Evolutionary conservation across 2,329 filamentous ascomycete genomes (phyloP).

Genomic region (Elsinoe perseae): DNA sequence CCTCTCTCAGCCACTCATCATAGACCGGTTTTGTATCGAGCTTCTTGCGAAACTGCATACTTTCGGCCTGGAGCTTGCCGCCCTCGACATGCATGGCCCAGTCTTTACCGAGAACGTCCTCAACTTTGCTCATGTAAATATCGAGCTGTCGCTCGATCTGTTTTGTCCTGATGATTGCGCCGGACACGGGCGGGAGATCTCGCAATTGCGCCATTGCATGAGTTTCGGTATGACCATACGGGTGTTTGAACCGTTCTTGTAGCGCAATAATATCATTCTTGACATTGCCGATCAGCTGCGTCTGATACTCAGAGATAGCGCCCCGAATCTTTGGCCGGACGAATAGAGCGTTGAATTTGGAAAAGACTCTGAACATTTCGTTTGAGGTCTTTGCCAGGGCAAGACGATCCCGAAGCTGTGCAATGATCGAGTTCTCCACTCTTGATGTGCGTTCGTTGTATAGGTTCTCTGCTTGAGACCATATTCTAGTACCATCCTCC

Average conservation of each 20-base stretch:
- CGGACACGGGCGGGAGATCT: slow-evolving; percentile 89
- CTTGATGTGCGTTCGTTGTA: slow-evolving; percentile 97
- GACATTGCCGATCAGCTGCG: slow-evolving; percentile 94
- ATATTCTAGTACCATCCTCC: slow-evolving; percentile 77
- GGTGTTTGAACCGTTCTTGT: slow-evolving; percentile 96
- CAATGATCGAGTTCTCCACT: slow-evolving; percentile 98
- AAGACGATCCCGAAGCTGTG: slow-evolving; percentile 79
- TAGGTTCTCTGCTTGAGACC: slow-evolving; percentile 87
- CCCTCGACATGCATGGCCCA: slow-evolving; percentile 94
- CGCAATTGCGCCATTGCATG: slow-evolving; percentile 97
- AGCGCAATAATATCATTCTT: slow-evolving; percentile 89
- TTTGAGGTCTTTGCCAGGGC: slow-evolving; percentile 95
- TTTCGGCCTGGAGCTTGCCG: slow-evolving; percentile 85
- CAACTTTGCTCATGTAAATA: slow-evolving; percentile 98
- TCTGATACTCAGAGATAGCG: slow-evolving; percentile 96
- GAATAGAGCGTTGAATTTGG: slow-evolving; percentile 98
- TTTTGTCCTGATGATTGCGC: slow-evolving; percentile 93
- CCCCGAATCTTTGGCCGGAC: slow-evolving; percentile 98
- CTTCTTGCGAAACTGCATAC: slow-evolving; percentile 90
- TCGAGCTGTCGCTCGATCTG: slow-evolving; percentile 96
- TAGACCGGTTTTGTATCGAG: slow-evolving; percentile 90
- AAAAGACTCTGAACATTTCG: slow-evolving; percentile 99
- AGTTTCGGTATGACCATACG: slow-evolving; percentile 96
- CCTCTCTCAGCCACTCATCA: slow-evolving; percentile 89
- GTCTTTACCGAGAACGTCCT: slow-evolving; percentile 88